phyloP scores from a whole-genome alignment of 805 yeast genomes.

The Jamesozyma piceae region DNA sequence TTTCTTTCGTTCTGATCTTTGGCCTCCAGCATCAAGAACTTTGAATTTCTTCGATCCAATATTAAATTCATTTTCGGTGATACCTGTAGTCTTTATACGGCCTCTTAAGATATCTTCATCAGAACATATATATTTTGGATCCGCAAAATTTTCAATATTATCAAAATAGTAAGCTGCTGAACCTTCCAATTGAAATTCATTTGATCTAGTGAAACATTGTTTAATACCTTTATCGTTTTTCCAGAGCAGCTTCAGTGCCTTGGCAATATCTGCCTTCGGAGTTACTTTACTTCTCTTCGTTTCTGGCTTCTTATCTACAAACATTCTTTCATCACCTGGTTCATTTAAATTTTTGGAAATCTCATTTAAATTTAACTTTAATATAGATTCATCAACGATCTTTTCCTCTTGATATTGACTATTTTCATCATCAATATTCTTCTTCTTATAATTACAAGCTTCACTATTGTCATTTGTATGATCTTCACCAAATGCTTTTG shows the following conservation, averaged over 20 bases:
- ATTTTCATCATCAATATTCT: too few relatives aligned
- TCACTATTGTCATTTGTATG: conserved; percentile 15
- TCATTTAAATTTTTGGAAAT: conserved; percentile 21
- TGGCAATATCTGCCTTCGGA: conserved; percentile 52
- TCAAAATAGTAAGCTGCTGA: conserved; percentile 77
- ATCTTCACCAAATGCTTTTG: conserved; percentile 26
- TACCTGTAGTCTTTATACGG: conserved; percentile 91
- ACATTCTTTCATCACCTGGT: conserved; percentile 19
- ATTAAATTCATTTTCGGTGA: conserved; percentile 73
- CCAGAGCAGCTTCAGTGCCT: conserved; percentile 68
- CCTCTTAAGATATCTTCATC: conserved; percentile 84
- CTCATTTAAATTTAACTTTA: conserved; percentile 14
- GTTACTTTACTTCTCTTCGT: conserved; percentile 3
- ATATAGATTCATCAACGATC: neutral
- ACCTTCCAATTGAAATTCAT: conserved; percentile 77
- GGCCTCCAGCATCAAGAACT: conserved; percentile 95
- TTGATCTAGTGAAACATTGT: conserved; percentile 48
- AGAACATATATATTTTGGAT: conserved; percentile 55
- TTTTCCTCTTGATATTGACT: too few relatives aligned
- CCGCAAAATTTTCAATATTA: conserved; percentile 54
- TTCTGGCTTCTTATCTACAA: conserved; percentile 11
- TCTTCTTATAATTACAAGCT: neutral
- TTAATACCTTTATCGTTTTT: conserved; percentile 54
- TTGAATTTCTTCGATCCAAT: conserved; percentile 59
- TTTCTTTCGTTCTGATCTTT: conserved; percentile 78